Percentiles rank a stretch among this genome's conserved stretches.
Conservation (phyloP, 2,329 filamentous ascomycete species). For the Ascochyta koolunga region DNA sequence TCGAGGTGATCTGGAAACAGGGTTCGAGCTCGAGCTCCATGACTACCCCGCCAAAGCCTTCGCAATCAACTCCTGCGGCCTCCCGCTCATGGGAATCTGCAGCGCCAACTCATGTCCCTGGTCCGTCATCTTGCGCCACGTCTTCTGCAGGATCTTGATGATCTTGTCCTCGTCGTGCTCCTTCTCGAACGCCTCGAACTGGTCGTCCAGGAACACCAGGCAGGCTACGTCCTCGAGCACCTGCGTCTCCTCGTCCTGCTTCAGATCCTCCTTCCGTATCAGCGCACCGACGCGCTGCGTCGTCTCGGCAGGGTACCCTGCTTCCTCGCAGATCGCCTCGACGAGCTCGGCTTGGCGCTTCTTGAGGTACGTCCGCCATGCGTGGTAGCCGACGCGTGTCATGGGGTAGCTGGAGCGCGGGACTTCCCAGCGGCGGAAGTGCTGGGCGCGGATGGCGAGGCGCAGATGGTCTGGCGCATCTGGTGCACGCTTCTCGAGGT, state of each 20-base stretch:
- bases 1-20: neutral
- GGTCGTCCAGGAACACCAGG: constrained; percentile 84
- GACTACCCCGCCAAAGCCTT: constrained; percentile 41
- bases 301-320: constrained; percentile 60
- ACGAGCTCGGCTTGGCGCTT: constrained; percentile 73
- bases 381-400: constrained; percentile 76
- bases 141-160: constrained; percentile 55
- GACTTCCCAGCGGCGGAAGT: constrained; percentile 85
- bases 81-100: constrained; percentile 41
- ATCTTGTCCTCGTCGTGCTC: constrained; percentile 79
- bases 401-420: constrained; percentile 75
- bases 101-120: constrained; percentile 43
- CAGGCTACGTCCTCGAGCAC: constrained; percentile 85
- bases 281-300: constrained; percentile 69
- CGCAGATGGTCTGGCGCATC: constrained; percentile 69
- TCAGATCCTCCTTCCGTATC: constrained; percentile 78
- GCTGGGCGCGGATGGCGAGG: constrained; percentile 81
- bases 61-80: constrained; percentile 36
- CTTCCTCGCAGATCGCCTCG: constrained; percentile 58
- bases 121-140: constrained; percentile 51
- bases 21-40: too few species aligned
- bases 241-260: constrained; percentile 70
- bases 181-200: constrained; percentile 80
- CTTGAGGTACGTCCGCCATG: constrained; percentile 77
- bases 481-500: constrained; percentile 67